Evolutionary conservation across 257 asterid genomes (phyloP), one percentile per base, ranked within the genome.

Genomic region (Agastache rugosa): DNA sequence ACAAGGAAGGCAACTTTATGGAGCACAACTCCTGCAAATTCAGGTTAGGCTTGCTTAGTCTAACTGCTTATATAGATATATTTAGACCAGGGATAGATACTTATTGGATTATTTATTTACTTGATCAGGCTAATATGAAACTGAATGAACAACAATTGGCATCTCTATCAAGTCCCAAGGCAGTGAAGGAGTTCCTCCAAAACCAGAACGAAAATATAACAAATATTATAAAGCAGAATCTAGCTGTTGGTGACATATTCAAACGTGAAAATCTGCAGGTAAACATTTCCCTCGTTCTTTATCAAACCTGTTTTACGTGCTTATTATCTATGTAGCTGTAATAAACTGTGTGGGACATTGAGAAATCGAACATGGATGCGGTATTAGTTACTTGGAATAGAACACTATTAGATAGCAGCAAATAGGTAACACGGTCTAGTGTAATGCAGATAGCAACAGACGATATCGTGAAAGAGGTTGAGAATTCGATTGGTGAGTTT

Each of bases 1-100:
- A 73, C 99, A 95, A 87, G 98, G 97, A 71, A 90, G 98, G 70
- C 92, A 95, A 83, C 93, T 95, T 19, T 95, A 95, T 47, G 99
- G 99, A 58, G 93, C 96, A 58, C 97, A 90, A 79, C 96, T 95
- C 66, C 77, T 95, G 76, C 98, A 95, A 85, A 69, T 89, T 79
- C 99, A 95, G 96, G 99, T 92, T 73, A 70, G 65, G 67, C 39
- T 71, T 55, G 27, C 35, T 17, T 22, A 67, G 27, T 54, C 54
- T 70, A 12, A 22, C 55, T 54, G 54, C 5, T 62, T 29, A 44
- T 6, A 35, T 7, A 6, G 8, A 8, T 37, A 8, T 37, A 29
- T 8, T 7, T 37, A 37, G 10, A 39, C 1, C 11, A 8, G 2
- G 22, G 45, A 53, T 75, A 47, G 41, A 65, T 73, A 44, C 74